These are phyloP conservation scores for Neoarthrinium moseri DNA, from an alignment of 2,329 filamentous ascomycete species.

Conservation along the genomic window DNA sequence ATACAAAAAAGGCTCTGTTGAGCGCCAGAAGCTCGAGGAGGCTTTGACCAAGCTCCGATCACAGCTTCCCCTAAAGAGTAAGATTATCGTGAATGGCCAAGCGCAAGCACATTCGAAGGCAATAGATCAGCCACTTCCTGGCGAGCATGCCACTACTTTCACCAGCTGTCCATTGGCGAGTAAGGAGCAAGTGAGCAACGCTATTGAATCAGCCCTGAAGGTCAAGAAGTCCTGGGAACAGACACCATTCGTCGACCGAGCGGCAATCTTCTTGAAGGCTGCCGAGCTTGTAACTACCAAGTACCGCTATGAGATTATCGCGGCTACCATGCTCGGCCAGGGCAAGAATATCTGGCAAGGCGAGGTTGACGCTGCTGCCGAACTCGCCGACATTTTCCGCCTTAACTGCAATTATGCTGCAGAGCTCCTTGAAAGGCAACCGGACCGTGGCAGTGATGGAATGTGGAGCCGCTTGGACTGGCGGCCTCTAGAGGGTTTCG, in stretches of 20 bases:
- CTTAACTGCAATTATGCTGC: constrained; percentile 95
- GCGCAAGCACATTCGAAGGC: not conserved
- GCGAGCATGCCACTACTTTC: constrained; percentile 3
- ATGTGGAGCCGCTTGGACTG: constrained; percentile 28
- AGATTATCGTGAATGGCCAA: constrained; percentile 1
- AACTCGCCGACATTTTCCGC: constrained; percentile 87
- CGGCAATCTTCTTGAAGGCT: constrained; percentile 92
- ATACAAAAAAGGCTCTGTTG: constrained; percentile 1
- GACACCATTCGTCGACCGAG: constrained; percentile 85
- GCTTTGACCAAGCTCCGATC: not conserved
- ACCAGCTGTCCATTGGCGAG: not conserved
- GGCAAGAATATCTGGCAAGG: constrained; percentile 99
- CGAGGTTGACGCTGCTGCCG: constrained; percentile 85
- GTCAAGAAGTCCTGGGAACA: constrained; percentile 85
- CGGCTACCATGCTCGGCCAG: constrained; percentile 91
- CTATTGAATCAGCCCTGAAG: constrained; percentile 72
- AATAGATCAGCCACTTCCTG: not conserved
- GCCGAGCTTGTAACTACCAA: constrained; percentile 87
- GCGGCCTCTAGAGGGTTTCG: constrained; percentile 39
- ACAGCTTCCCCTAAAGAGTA: constrained; percentile 1
- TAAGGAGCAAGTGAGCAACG: constrained; percentile 3
- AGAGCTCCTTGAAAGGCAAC: constrained; percentile 85
- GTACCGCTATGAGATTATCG: constrained; percentile 96
- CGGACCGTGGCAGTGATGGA: constrained; percentile 29
- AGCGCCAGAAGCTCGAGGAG: not conserved